phyloP scores from a whole-genome alignment of 768 basidiomycete species.

The Kwoniella pini region DNA sequence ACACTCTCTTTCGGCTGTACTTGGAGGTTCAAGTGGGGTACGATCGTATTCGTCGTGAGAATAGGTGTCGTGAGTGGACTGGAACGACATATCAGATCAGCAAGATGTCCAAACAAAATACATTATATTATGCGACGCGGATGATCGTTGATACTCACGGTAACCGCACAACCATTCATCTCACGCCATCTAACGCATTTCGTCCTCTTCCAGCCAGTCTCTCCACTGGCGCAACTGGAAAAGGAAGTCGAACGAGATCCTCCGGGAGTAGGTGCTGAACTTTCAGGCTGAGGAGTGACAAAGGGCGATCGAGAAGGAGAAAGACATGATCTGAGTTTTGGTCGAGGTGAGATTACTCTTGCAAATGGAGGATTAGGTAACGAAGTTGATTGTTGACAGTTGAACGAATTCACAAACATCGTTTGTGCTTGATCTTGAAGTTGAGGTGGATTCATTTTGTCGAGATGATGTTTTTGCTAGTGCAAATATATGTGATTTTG shows the following conservation, averaged over 20 bases:
- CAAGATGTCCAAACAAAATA: not conserved
- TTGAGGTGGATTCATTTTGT: constrained; percentile 3
- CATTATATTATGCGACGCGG: not conserved
- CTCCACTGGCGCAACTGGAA: constrained; percentile 23
- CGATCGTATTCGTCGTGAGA: constrained; percentile 68
- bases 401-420: not conserved
- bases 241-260: constrained; percentile 32
- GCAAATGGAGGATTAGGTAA: not conserved
- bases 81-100: not conserved
- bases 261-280: constrained; percentile 5
- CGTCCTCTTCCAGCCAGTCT: constrained; percentile 28
- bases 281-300: not conserved
- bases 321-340: constrained; percentile 20
- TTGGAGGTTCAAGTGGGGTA: constrained; percentile 67
- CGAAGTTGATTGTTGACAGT: not conserved
- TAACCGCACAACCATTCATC: constrained; percentile 34
- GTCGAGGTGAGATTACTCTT: not conserved
- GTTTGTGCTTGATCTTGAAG: not conserved
- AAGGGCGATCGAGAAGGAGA: constrained; percentile 18
- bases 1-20: constrained; percentile 62
- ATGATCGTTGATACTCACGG: constrained; percentile 27
- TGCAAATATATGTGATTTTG: too few relatives aligned
- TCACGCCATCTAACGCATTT: constrained; percentile 46
- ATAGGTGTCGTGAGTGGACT: constrained; percentile 57
- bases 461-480: too few relatives aligned